Evolutionary conservation across 2,329 filamentous ascomycete genomes (phyloP).

Genomic region (Atkinsonella hypoxylon): DNA sequence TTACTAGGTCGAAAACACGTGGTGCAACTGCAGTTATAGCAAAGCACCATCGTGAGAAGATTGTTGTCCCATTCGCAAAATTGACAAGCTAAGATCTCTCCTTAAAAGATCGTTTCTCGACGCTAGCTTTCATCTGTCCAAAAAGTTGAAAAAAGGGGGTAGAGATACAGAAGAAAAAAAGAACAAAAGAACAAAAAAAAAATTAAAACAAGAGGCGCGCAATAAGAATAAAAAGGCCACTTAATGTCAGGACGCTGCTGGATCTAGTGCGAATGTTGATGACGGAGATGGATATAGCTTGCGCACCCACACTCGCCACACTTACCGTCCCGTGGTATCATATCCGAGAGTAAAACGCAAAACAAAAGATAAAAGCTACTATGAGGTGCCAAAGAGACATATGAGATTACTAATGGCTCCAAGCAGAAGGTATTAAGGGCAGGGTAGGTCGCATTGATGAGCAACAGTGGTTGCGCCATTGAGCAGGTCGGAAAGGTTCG

Average conservation of each 20-base stretch:
- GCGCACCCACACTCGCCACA: constrained; percentile 3
- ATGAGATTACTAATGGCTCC: constrained; percentile 1
- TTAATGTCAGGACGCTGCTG: constrained; percentile 10
- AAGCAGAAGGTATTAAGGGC: neutral
- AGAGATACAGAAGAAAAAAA: constrained; percentile 8
- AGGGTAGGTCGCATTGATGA: neutral
- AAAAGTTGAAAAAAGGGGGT: constrained; percentile 7
- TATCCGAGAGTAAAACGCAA: constrained; percentile 7
- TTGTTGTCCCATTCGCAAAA: neutral
- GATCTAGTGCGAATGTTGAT: constrained; percentile 6
- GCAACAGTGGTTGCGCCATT: neutral
- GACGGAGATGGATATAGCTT: constrained; percentile 3
- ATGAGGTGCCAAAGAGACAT: constrained; percentile 6
- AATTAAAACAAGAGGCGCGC: no score
- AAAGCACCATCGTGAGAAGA: neutral
- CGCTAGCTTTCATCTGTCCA: constrained; percentile 8
- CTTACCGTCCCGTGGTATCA: constrained; percentile 16
- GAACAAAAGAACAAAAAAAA: constrained; percentile 9
- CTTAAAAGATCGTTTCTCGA: constrained; percentile 8
- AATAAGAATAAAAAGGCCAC: constrained; percentile 6
- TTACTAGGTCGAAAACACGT: constrained; percentile 2
- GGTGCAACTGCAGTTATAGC: neutral
- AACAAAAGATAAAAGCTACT: constrained; percentile 8
- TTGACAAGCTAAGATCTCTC: neutral
- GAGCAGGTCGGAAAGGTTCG: neutral